Conservation (phyloP, 83 land plant genomes). For the Diphasiastrum complanatum region DNA sequence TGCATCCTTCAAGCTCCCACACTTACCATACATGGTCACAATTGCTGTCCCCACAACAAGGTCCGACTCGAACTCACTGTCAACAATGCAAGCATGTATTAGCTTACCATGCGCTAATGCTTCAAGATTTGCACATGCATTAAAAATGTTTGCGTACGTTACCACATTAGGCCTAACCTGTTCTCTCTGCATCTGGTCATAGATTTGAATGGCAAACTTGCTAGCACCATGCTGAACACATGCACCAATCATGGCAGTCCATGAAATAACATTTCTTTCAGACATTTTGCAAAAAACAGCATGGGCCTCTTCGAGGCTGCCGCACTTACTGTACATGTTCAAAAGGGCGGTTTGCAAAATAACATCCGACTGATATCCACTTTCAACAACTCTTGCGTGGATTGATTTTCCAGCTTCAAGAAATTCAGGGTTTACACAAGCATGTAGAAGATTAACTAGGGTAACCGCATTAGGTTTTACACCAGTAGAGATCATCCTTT, state of each 20-base stretch:
- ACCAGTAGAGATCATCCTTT: not conserved
- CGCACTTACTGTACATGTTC: not conserved
- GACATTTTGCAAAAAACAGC: not conserved
- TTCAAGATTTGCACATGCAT: not conserved
- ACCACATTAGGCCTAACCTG: not conserved
- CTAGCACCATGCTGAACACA: not conserved
- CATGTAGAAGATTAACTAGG: not conserved
- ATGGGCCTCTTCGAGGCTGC: not conserved
- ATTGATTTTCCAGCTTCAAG: not conserved
- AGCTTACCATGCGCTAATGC: not conserved
- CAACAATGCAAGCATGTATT: not conserved
- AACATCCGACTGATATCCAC: no score
- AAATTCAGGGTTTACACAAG: not conserved
- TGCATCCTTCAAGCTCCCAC: no score
- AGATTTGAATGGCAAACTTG: not conserved
- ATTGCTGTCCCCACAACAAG: no score
- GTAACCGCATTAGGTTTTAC: not conserved
- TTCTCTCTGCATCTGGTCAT: not conserved
- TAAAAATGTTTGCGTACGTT: not conserved
- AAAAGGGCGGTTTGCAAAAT: no score
- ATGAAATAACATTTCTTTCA: not conserved
- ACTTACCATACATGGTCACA: no score
- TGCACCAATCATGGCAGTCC: conserved; percentile 1
- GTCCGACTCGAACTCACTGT: no score
- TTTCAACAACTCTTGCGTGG: not conserved